Conservation (phyloP, 2,329 filamentous ascomycete genomes). For the Alternaria sp. region DNA sequence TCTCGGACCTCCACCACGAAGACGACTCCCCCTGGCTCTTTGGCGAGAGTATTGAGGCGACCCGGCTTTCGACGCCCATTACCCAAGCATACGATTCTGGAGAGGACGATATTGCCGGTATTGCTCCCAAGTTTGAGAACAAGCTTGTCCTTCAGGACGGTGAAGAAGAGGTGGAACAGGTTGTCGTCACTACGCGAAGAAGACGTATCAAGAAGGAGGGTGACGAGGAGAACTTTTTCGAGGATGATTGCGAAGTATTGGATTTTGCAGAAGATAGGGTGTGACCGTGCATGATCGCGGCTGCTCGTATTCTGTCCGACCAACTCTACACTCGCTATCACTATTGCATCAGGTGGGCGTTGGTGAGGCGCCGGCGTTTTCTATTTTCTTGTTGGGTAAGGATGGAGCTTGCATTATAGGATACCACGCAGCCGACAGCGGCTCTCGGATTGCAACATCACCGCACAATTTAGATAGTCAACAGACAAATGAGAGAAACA, state of each 20-base stretch:
- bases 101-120: slow-evolving; percentile 59
- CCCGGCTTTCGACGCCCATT: slow-evolving; percentile 55
- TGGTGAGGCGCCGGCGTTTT: slow-evolving; percentile 7
- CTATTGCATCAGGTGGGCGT: slow-evolving; percentile 1
- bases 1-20: slow-evolving; percentile 47
- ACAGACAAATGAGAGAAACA: not conserved
- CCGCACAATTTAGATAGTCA: not conserved
- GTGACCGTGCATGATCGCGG: slow-evolving; percentile 19
- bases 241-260: slow-evolving; percentile 90
- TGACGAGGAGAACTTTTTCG: slow-evolving; percentile 79
- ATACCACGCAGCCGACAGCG: slow-evolving; percentile 11
- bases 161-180: slow-evolving; percentile 73
- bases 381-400: not conserved
- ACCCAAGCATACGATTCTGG: slow-evolving; percentile 46
- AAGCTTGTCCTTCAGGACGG: slow-evolving; percentile 61
- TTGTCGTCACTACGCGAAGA: slow-evolving; percentile 82
- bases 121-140: slow-evolving; percentile 52
- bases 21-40: slow-evolving; percentile 61
- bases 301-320: not conserved
- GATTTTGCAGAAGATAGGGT: slow-evolving; percentile 77
- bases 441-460: slow-evolving; percentile 8
- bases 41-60: slow-evolving; percentile 59
- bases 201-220: slow-evolving; percentile 63
- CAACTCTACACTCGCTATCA: not conserved
- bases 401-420: slow-evolving; percentile 4